A percentile compares a stretch with the other conserved stretches of the same genome.
Evolutionary conservation across 306 rosid genomes (phyloP).

Genomic region (Cicer bijugum): DNA sequence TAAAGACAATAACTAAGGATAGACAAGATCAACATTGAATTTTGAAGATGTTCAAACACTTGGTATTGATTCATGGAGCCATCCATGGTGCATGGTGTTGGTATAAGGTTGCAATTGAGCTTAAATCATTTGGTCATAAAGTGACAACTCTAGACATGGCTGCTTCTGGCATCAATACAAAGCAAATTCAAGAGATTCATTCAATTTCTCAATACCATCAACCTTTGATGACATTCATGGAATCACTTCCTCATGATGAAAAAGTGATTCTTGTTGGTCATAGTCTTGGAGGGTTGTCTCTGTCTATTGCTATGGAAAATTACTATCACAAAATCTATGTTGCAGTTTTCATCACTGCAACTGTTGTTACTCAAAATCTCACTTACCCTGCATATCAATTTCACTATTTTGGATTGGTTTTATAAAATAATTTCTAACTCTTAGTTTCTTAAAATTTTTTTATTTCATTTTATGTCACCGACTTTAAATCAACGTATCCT

Average conservation of each 20-base stretch:
- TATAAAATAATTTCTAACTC: no score
- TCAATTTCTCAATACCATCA: constrained; percentile 47
- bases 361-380: constrained; percentile 36
- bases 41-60: no score
- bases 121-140: constrained; percentile 40
- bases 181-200: constrained; percentile 44
- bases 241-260: constrained; percentile 36
- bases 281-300: constrained; percentile 52
- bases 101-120: no score
- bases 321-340: constrained; percentile 48
- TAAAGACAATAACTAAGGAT: no score
- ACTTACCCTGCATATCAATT: background rate
- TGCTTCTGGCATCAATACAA: constrained; percentile 30
- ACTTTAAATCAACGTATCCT: no score
- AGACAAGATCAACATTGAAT: no score
- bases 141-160: constrained; percentile 53
- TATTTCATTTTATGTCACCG: no score
- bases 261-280: constrained; percentile 54
- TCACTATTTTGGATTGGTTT: no score
- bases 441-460: no score
- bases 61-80: constrained; percentile 52
- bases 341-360: constrained; percentile 55
- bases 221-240: constrained; percentile 52
- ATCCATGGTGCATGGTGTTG: constrained; percentile 54
- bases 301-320: constrained; percentile 55